Percentiles rank a stretch among this genome's conserved stretches.
Conservation (phyloP, 2,329 filamentous ascomycete species). For the Aspergillus sp. region DNA sequence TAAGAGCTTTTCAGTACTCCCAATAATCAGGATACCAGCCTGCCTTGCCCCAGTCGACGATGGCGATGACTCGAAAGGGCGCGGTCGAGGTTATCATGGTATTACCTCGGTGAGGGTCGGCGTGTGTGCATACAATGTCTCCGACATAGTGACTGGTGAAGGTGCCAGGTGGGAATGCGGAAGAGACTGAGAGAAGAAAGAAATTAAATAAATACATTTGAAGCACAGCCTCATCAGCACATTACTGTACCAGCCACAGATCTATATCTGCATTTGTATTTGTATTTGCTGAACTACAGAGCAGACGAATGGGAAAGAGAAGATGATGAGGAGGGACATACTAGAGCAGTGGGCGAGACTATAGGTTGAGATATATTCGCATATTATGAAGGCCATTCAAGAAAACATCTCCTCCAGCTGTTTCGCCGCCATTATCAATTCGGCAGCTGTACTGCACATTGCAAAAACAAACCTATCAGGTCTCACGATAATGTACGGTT, state of each 20-base stretch:
- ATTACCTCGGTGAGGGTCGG: slow-evolving; percentile 32
- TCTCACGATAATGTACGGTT: slow-evolving; percentile 30
- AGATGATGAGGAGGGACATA: too few relatives aligned
- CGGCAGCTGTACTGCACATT: slow-evolving; percentile 21
- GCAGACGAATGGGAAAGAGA: too few relatives aligned
- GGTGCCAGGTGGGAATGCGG: too few relatives aligned
- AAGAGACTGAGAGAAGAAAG: too few relatives aligned
- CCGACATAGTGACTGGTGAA: background rate
- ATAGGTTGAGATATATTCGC: too few relatives aligned
- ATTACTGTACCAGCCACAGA: too few relatives aligned
- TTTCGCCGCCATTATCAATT: slow-evolving; percentile 16
- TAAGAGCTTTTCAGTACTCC: slow-evolving; percentile 32
- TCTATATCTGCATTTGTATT: too few relatives aligned
- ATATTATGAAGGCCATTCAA: too few relatives aligned
- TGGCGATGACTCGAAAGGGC: slow-evolving; percentile 20
- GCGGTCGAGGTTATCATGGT: slow-evolving; percentile 29
- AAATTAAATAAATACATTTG: too few relatives aligned
- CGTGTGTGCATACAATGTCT: slow-evolving; percentile 34
- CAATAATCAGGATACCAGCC: slow-evolving; percentile 37
- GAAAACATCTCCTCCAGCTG: background rate
- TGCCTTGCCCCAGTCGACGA: slow-evolving; percentile 33
- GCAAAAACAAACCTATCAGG: slow-evolving; percentile 37
- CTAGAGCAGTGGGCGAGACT: too few relatives aligned
- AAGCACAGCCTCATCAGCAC: too few relatives aligned
- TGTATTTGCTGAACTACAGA: too few relatives aligned